A percentile compares a stretch with the other conserved stretches of the same genome.
phyloP scores from a whole-genome alignment of 257 asterid genomes.

The Thymus quinquecostatus region DNA sequence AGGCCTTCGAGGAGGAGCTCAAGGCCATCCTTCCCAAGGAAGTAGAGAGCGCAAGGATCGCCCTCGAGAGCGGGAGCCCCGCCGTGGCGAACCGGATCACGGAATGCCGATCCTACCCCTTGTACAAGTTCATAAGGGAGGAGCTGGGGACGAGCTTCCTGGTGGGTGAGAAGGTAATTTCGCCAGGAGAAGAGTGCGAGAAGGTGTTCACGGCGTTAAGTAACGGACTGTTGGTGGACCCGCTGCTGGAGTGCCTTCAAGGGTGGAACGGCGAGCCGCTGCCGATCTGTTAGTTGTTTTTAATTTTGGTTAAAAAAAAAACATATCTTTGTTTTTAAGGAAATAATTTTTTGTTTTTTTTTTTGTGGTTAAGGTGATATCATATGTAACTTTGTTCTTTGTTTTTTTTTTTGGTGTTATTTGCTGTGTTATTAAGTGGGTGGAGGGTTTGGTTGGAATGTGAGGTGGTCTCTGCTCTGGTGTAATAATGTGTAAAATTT shows the following conservation, averaged over 20 bases:
- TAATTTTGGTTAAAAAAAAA: no score
- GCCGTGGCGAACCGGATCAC: slow-evolving; percentile 53
- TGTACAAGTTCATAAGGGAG: slow-evolving; percentile 74
- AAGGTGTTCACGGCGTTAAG: slow-evolving; percentile 78
- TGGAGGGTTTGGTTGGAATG: background rate
- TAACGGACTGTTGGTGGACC: slow-evolving; percentile 65
- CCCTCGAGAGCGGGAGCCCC: slow-evolving; percentile 65
- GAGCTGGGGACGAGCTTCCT: slow-evolving; percentile 54
- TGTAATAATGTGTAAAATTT: slow-evolving; percentile 15
- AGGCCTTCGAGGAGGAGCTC: slow-evolving; percentile 50
- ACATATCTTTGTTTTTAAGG: background rate
- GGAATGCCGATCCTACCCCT: slow-evolving; percentile 78
- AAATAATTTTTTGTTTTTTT: background rate
- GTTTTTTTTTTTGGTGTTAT: background rate
- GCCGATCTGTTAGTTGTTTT: slow-evolving; percentile 59
- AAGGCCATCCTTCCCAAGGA: slow-evolving; percentile 49
- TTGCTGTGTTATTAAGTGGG: background rate
- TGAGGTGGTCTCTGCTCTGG: background rate
- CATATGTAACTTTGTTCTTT: no score
- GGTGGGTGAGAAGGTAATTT: slow-evolving; percentile 66
- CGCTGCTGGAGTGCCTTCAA: slow-evolving; percentile 67
- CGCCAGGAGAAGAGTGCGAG: slow-evolving; percentile 85
- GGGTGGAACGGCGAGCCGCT: slow-evolving; percentile 84
- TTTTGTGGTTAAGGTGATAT: background rate
- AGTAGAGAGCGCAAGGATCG: slow-evolving; percentile 56